These are phyloP conservation scores for Pelargonium fulgidum DNA, from an alignment of 441 rosid species.

Conservation along the genomic window DNA sequence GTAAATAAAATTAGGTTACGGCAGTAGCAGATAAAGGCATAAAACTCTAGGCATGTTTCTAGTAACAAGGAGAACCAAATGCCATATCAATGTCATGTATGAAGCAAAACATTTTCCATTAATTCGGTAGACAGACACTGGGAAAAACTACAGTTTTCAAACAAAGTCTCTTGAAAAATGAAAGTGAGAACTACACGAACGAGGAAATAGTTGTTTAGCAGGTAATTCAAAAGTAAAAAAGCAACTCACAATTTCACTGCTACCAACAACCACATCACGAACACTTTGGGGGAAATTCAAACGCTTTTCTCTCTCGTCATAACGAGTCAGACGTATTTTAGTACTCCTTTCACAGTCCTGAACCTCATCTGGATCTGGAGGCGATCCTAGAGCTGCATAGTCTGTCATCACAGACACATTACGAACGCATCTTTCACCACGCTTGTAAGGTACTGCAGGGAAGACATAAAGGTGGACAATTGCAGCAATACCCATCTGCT, in stretches of 20 bases:
- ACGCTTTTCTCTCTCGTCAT: conserved; percentile 61
- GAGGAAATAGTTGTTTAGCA: background rate
- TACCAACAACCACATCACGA: conserved; percentile 87
- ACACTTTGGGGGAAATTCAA: conserved; percentile 93
- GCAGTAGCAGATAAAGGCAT: too few relatives aligned
- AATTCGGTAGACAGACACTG: background rate
- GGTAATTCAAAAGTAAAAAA: too few relatives aligned
- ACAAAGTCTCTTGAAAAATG: background rate
- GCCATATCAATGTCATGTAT: too few relatives aligned
- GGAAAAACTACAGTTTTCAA: background rate
- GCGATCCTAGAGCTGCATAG: conserved; percentile 79
- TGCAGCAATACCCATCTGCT: conserved; percentile 95
- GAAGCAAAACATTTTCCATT: background rate
- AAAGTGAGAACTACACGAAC: background rate
- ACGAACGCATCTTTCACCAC: conserved; percentile 95
- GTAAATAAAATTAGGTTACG: background rate
- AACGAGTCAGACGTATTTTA: conserved; percentile 46
- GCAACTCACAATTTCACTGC: conserved; percentile 84
- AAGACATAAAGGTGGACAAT: conserved; percentile 86
- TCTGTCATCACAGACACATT: conserved; percentile 88
- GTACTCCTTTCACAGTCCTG: conserved; percentile 71
- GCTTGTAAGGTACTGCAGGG: conserved; percentile 85
- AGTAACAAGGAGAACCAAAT: too few relatives aligned
- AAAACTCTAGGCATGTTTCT: background rate
- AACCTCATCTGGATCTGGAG: conserved; percentile 90